These are phyloP conservation scores for Ganoderma lucidum DNA, from an alignment of 1,284 basidiomycete genomes.

Conservation along the genomic window DNA sequence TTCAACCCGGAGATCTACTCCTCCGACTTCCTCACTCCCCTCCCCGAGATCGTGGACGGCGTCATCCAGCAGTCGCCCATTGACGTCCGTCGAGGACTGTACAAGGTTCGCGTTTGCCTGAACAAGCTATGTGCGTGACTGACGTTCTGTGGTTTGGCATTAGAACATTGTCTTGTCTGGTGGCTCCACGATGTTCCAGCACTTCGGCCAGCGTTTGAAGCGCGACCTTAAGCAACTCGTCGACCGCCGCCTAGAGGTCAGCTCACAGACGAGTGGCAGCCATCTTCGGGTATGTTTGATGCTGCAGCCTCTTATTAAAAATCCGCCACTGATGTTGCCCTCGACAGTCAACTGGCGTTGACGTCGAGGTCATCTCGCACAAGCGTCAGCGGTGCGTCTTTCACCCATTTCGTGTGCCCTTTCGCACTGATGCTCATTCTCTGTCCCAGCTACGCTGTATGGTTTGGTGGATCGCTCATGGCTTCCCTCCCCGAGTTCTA, in stretches of 20 bases:
- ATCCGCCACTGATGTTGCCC: constrained; percentile 13
- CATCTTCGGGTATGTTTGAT: constrained; percentile 67
- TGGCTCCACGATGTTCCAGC: constrained; percentile 98
- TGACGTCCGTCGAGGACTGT: constrained; percentile 92
- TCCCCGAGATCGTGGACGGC: constrained; percentile 96
- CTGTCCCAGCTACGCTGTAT: constrained; percentile 86
- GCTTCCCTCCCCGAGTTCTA: constrained; percentile 97
- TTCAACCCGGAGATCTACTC: constrained; percentile 99
- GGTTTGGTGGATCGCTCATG: constrained; percentile 96
- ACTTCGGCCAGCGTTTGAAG: constrained; percentile 96
- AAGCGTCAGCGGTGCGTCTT: constrained; percentile 88
- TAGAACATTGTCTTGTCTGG: constrained; percentile 95
- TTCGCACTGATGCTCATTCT: constrained; percentile 2
- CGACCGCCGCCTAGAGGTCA: constrained; percentile 87
- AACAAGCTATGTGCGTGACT: neutral
- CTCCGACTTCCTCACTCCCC: constrained; percentile 97
- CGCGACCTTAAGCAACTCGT: constrained; percentile 96
- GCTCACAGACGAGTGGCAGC: constrained; percentile 80
- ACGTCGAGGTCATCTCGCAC: constrained; percentile 98
- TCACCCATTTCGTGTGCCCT: neutral
- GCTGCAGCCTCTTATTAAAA: neutral
- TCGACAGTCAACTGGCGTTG: constrained; percentile 89
- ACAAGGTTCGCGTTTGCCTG: constrained; percentile 73
- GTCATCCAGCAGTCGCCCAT: constrained; percentile 98
- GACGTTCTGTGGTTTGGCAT: neutral